These are phyloP conservation scores for Ambispora gerdemannii DNA, from an alignment of 192 early-diverging fungal species.

Conservation along the genomic window DNA sequence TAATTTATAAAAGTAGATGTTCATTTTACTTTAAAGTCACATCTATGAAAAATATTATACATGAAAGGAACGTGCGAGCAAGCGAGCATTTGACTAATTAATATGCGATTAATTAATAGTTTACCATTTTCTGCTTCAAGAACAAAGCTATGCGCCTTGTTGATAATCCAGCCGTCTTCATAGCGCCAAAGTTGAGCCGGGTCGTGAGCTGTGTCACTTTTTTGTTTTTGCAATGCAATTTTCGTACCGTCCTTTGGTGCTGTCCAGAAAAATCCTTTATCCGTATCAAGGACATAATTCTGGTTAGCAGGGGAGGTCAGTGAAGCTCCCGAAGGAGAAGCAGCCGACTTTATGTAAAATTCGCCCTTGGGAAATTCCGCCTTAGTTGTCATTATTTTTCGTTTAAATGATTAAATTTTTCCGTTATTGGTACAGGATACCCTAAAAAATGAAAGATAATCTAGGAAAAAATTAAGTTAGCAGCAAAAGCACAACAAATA, in stretches of 20 bases:
- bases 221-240: neutral
- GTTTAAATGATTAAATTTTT: neutral
- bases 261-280: neutral
- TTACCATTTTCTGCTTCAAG: conserved; percentile 21
- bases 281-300: conserved; percentile 22
- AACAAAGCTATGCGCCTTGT: neutral
- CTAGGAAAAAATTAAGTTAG: neutral
- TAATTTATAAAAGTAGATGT: neutral
- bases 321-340: conserved; percentile 14
- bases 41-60: too few species aligned
- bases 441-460: neutral
- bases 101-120: neutral
- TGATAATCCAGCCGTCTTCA: conserved; percentile 13
- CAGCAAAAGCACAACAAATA: neutral
- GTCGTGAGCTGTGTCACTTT: conserved; percentile 13
- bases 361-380: neutral
- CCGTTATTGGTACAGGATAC: neutral
- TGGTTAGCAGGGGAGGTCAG: too few species aligned
- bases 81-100: too few species aligned
- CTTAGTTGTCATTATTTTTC: neutral
- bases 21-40: neutral
- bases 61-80: too few species aligned
- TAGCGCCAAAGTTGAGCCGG: conserved; percentile 16
- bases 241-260: conserved; percentile 5
- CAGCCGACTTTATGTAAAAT: conserved; percentile 22